Evolutionary conservation across 139 green algal species (phyloP).

Genomic region (Ostreobium quekettii): DNA sequence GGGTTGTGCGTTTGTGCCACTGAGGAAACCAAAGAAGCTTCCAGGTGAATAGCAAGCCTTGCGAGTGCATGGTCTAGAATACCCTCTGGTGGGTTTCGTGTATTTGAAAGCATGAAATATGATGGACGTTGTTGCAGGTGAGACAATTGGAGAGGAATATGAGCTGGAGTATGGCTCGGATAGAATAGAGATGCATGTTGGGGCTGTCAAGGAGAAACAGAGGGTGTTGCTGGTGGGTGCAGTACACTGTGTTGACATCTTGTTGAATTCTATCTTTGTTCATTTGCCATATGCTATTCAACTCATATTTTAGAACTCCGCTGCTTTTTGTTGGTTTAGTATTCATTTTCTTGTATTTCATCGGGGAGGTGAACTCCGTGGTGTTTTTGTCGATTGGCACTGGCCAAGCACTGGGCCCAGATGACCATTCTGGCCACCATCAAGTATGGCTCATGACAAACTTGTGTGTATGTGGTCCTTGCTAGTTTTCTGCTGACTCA

Average conservation of each 20-base stretch:
- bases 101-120: too few relatives aligned
- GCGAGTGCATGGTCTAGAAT: too few relatives aligned
- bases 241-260: neutral
- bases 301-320: too few relatives aligned
- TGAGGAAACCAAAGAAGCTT: conserved; percentile 96
- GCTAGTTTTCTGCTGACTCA: too few relatives aligned
- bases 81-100: too few relatives aligned
- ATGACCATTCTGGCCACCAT: too few relatives aligned
- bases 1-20: conserved; percentile 75
- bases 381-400: too few relatives aligned
- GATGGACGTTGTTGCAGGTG: conserved; percentile 43
- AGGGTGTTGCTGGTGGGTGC: conserved; percentile 70
- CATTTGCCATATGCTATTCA: neutral
- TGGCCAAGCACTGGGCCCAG: too few relatives aligned
- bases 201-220: conserved; percentile 69
- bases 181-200: conserved; percentile 94
- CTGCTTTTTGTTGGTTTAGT: neutral
- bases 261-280: neutral
- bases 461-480: too few relatives aligned
- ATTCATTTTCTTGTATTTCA: neutral
- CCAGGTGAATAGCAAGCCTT: conserved; percentile 53
- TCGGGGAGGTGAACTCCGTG: neutral
- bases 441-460: too few relatives aligned
- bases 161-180: conserved; percentile 88
- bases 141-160: conserved; percentile 74